These are phyloP conservation scores for Pisolithus albus DNA, from an alignment of 768 basidiomycete species.

Conservation along the genomic window DNA sequence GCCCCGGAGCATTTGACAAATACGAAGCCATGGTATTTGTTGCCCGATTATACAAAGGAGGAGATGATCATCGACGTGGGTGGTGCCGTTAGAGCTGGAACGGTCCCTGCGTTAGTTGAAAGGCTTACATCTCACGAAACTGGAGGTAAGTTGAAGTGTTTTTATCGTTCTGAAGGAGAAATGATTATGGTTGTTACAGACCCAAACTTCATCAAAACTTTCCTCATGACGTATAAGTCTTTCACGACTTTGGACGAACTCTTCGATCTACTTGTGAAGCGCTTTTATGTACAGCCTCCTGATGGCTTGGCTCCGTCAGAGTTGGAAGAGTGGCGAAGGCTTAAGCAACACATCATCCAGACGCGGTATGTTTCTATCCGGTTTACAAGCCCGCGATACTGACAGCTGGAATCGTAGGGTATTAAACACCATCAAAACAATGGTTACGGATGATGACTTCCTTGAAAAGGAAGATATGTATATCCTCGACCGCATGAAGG, in stretches of 20 bases:
- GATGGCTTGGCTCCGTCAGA: constrained; percentile 55
- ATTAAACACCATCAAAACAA: constrained; percentile 83
- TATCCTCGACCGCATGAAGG: constrained; percentile 75
- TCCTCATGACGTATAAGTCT: constrained; percentile 94
- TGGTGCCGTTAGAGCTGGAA: constrained; percentile 79
- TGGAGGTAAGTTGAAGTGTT: constrained; percentile 50
- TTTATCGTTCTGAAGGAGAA: neutral
- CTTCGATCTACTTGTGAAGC: constrained; percentile 70
- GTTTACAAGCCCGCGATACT: constrained; percentile 1
- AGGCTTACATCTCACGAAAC: constrained; percentile 87
- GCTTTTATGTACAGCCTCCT: constrained; percentile 77
- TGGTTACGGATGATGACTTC: constrained; percentile 79
- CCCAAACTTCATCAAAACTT: constrained; percentile 75
- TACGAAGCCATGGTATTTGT: constrained; percentile 76
- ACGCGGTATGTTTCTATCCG: constrained; percentile 54
- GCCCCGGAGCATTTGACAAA: constrained; percentile 41
- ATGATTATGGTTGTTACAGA: constrained; percentile 36
- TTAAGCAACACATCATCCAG: constrained; percentile 84
- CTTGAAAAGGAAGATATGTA: constrained; percentile 82
- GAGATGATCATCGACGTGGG: constrained; percentile 87
- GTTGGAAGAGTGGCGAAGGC: constrained; percentile 68
- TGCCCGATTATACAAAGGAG: constrained; percentile 65
- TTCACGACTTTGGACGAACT: constrained; percentile 82
- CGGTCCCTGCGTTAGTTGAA: constrained; percentile 79
- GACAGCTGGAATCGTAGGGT: constrained; percentile 39